phyloP scores from a whole-genome alignment of 2,329 filamentous ascomycete species.

The Lasiodiplodia sp. region DNA sequence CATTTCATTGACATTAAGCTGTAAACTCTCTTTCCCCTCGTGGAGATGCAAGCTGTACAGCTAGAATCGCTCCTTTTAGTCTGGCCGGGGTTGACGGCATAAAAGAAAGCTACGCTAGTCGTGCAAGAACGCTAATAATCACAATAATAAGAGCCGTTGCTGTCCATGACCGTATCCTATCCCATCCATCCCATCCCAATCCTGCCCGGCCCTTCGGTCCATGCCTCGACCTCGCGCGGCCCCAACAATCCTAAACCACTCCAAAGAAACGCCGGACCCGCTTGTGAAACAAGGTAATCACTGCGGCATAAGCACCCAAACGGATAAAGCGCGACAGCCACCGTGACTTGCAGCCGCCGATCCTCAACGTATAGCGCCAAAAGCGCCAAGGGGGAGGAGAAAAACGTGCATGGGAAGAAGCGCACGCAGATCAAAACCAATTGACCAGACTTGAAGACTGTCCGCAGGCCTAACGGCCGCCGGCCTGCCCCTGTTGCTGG shows the following conservation, averaged over 20 bases:
- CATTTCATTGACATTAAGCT: background rate
- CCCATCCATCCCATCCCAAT: background rate
- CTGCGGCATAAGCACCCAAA: background rate
- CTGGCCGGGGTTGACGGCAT: background rate
- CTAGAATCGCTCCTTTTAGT: background rate
- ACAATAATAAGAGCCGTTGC: conserved; percentile 3
- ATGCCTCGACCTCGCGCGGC: background rate
- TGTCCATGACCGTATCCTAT: background rate
- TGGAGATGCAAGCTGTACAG: background rate
- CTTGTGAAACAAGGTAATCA: background rate
- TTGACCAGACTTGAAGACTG: background rate
- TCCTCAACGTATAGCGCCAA: too few species aligned
- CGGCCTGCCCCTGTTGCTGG: conserved; percentile 1
- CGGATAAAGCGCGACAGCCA: background rate
- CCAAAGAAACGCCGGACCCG: background rate
- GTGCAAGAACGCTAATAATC: conserved; percentile 11
- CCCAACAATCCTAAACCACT: background rate
- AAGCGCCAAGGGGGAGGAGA: background rate
- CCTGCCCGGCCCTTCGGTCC: background rate
- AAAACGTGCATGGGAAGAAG: background rate
- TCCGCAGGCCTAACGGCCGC: background rate
- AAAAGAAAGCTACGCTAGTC: conserved; percentile 5
- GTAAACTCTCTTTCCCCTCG: background rate
- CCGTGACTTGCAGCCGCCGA: background rate
- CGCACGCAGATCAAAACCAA: background rate